A percentile compares a stretch with the other conserved stretches of the same genome.
phyloP scores from a whole-genome alignment of 495 filamentous ascomycete genomes.

The Xylaria palmicola region DNA sequence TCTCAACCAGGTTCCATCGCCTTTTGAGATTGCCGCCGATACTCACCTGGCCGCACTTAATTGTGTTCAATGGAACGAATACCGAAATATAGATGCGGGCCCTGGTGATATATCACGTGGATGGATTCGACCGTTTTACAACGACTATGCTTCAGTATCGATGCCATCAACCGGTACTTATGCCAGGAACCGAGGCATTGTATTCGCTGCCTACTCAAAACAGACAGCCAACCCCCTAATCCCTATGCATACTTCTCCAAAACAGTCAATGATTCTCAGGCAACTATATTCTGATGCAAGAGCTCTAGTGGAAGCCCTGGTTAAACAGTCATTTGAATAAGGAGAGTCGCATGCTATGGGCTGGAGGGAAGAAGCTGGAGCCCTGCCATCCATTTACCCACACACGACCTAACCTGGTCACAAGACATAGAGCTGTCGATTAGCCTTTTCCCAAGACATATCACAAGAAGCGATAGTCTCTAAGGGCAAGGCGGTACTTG shows the following conservation, averaged over 20 bases:
- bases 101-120: slow-evolving; percentile 33
- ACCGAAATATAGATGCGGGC: slow-evolving; percentile 26
- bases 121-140: slow-evolving; percentile 40
- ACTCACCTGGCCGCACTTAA: slow-evolving; percentile 35
- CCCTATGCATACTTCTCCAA: slow-evolving; percentile 11
- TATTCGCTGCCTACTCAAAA: slow-evolving; percentile 40
- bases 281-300: slow-evolving; percentile 33
- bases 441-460: too few species aligned
- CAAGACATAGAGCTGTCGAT: too few species aligned
- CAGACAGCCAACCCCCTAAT: slow-evolving; percentile 13
- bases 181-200: slow-evolving; percentile 33
- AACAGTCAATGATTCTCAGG: slow-evolving; percentile 18
- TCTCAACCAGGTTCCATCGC: slow-evolving; percentile 28
- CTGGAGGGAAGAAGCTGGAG: too few species aligned
- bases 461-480: too few species aligned
- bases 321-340: slow-evolving; percentile 17
- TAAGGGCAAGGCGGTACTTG: too few species aligned
- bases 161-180: background rate
- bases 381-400: too few species aligned
- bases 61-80: slow-evolving; percentile 38
- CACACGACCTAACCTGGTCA: too few species aligned
- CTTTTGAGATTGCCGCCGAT: slow-evolving; percentile 37
- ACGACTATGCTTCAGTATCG: slow-evolving; percentile 18
- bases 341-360: too few species aligned
- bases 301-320: slow-evolving; percentile 34